phyloP scores from a whole-genome alignment of 345 rosid genomes.

The Cochlearia excelsa region DNA sequence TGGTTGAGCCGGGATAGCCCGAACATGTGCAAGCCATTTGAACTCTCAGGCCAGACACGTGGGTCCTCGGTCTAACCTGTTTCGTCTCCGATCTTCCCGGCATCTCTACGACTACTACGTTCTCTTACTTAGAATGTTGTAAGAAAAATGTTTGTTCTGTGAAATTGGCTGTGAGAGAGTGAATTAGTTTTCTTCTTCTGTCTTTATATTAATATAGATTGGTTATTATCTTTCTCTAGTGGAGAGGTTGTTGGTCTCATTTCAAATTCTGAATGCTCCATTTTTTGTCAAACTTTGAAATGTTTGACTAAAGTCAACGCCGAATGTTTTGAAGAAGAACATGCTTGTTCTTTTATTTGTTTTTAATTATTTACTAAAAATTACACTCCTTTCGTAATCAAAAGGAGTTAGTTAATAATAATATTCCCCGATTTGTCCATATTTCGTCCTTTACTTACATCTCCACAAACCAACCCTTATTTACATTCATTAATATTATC shows the following conservation, averaged over 20 bases:
- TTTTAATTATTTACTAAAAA: conserved; percentile 21
- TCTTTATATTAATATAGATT: background rate
- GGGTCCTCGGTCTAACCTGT: conserved; percentile 22
- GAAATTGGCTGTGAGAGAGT: background rate
- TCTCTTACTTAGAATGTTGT: background rate
- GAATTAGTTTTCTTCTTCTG: conserved; percentile 34
- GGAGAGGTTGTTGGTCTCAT: conserved; percentile 37
- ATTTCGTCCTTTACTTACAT: conserved; percentile 15
- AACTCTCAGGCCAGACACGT: conserved; percentile 28
- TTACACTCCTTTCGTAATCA: conserved; percentile 22
- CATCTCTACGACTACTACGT: conserved; percentile 35
- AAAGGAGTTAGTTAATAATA: conserved; percentile 22
- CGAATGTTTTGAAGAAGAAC: conserved; percentile 9
- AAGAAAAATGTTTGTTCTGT: background rate
- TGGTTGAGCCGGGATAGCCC: conserved; percentile 29
- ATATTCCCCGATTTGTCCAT: conserved; percentile 29
- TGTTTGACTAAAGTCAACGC: conserved; percentile 28
- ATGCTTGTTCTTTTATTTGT: conserved; percentile 11
- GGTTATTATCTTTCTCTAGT: conserved; percentile 14
- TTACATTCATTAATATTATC: conserved; percentile 26
- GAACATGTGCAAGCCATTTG: conserved; percentile 32
- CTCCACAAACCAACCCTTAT: conserved; percentile 35
- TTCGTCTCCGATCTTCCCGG: conserved; percentile 12
- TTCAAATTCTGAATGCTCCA: conserved; percentile 13
- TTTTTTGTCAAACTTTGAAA: conserved; percentile 25